Evolutionary conservation across 1,284 basidiomycete species (phyloP), one percentile per base, ranked within the genome.

Genomic region (Ustilago esculenta): DNA sequence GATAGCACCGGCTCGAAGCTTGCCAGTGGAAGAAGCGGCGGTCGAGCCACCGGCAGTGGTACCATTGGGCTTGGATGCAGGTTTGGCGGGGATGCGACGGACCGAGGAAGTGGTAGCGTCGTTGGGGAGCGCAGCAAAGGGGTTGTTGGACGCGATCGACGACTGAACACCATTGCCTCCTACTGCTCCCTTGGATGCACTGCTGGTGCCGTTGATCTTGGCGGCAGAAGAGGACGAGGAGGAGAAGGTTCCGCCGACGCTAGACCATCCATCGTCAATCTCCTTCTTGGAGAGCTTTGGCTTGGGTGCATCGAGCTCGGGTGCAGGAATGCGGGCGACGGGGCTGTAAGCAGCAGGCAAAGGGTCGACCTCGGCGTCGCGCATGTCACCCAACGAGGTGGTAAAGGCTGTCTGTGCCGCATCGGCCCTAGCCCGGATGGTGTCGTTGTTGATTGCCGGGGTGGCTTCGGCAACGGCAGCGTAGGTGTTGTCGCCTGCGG

Each of bases 71-170:
- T 42, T 15, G 29, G 49, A 18, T 6, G 27, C 27, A 29, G 46
- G 21, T 18, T 52, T 54, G 44, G 50, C 30, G 27, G 27, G 36
- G 11, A 70, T 30, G 0, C 66, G 45, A 25, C 45, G 48, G 5
- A 63, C 52, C 5, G 45, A 55, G 9, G 63, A 51, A 14, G 60
- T 51, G 14, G 61, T 33, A 0, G 58, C 71, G 51, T 69, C 59
- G 41, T 67, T 51, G 0, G 72, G 72, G 3, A 73, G 63, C 8
- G 72, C 72, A 2, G 67, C 55, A 32, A 73, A 73, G 1, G 72
- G 72, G 44, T 73, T 73, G 54, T 30, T 58, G 29, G 49, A 51
- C 1, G 72, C 72, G 25, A 73, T 54, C 6, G 59, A 55, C 3
- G 55, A 10, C n/a, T 25, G 27, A n/a, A 24, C 21, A 14, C 29